Percentiles rank a stretch among this genome's conserved stretches.
Evolutionary conservation across 2,329 filamentous ascomycete genomes (phyloP).

Genomic region (Xylariaceae sp.): DNA sequence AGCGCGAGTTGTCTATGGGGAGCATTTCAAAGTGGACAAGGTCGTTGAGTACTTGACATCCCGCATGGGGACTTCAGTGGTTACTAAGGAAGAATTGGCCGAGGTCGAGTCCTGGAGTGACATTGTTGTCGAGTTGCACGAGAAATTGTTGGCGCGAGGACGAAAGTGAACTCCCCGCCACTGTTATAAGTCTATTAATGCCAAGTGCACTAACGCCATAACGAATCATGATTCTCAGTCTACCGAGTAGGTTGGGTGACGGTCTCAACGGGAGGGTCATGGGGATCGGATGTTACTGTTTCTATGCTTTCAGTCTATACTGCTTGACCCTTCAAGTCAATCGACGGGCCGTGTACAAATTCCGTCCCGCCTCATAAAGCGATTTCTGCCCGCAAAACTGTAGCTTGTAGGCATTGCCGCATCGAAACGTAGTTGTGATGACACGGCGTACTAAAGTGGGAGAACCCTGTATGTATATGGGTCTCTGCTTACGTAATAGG

Average conservation of each 20-base stretch:
- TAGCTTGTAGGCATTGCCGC: background rate
- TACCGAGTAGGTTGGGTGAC: background rate
- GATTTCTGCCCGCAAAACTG: background rate
- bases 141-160: slow-evolving; percentile 52
- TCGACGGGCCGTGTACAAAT: background rate
- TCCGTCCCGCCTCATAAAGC: background rate
- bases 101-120: slow-evolving; percentile 48
- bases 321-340: background rate
- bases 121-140: slow-evolving; percentile 52
- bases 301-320: background rate
- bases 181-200: slow-evolving; percentile 1
- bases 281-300: background rate
- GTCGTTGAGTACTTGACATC: slow-evolving; percentile 66
- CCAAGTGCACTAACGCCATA: slow-evolving; percentile 7
- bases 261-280: background rate
- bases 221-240: slow-evolving; percentile 18
- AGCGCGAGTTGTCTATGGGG: slow-evolving; percentile 69
- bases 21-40: slow-evolving; percentile 70
- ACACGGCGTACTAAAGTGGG: too few species aligned
- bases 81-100: slow-evolving; percentile 34
- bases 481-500: too few species aligned
- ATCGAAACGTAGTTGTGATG: background rate
- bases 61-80: slow-evolving; percentile 44
- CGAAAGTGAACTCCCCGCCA: slow-evolving; percentile 38
- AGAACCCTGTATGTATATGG: too few species aligned